Base-by-base conservation (phyloP, 2,329 filamentous ascomycete genomes). In the Cryphonectria parasitica region DNA sequence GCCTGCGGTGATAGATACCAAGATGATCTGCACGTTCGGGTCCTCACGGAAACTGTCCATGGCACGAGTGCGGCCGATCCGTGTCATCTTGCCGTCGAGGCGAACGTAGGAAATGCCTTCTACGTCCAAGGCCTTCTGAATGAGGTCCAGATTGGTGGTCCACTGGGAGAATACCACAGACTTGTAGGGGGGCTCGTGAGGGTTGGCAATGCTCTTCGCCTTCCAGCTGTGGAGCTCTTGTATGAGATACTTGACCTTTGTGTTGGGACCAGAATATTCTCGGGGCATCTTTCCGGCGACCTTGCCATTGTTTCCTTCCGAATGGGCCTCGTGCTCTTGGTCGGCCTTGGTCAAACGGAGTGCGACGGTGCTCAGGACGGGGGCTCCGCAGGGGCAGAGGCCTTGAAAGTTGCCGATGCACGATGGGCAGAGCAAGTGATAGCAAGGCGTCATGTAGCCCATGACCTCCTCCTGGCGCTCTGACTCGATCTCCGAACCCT, bases 121-220 rank as follows among this genome's bases (percentile, higher is more conserved):
- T 65, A 88, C 85, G 41, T 89, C 85, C 19, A 98, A 86, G 0
- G 95, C 95, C 65, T 93, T 86, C 77, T 96, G 90, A 75, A 99
- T 97, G 28, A 99, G 88, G 78, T 98, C 95, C 22, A 99, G 88
- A 78, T 98, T 95, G 0, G 92, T 91, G 0, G 96, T 98, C 95
- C 96, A 98, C n/a, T 91, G 91, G 0, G 94, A 97, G 81, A 98
- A 98, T 8, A 99, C 90, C 19, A 99, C 94, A 36, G 93, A 96
- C 79, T 97, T 98, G 81, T 93, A 92, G 0, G 95, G 95, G 0
- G 89, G 87, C 77, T 95, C 89, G 15, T 87, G 82, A 0, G 89
- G 88, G 13, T 88, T 83, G 0, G 82, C 82, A 52, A 87, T 85
- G 71, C 89, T 93, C 77, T 91, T 88, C 0, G 84, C 83, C 70